Evolutionary conservation across 352 stramenopile species (phyloP).

Genomic region (Phytopythium delawarense): DNA sequence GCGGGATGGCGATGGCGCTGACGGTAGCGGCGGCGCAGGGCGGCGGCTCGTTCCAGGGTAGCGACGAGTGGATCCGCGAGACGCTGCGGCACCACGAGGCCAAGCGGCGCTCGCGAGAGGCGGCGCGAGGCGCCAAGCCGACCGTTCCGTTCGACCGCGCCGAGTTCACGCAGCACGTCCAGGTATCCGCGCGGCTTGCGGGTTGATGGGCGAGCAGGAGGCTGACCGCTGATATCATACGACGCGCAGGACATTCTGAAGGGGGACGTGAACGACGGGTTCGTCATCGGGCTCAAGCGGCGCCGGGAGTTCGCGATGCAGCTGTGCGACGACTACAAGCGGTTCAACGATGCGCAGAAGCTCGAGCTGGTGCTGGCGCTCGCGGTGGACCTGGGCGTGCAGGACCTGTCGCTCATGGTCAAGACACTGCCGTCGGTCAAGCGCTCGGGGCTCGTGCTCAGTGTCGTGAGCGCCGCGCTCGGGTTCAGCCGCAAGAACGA

Average conservation of each 20-base stretch:
- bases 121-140: constrained; percentile 23
- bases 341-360: constrained; percentile 74
- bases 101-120: constrained; percentile 29
- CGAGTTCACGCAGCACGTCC: constrained; percentile 53
- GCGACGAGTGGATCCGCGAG: constrained; percentile 48
- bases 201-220: not conserved
- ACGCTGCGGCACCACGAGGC: constrained; percentile 32
- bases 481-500: constrained; percentile 82
- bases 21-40: not conserved
- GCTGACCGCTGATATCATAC: not conserved
- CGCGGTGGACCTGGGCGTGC: constrained; percentile 70
- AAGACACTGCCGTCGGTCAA: constrained; percentile 75
- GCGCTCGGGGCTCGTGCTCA: constrained; percentile 75
- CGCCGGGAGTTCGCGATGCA: constrained; percentile 72
- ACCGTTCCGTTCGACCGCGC: constrained; percentile 55
- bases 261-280: constrained; percentile 67
- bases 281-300: constrained; percentile 80
- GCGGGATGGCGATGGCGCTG: constrained; percentile 5
- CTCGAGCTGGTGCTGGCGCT: constrained; percentile 76
- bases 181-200: constrained; percentile 16
- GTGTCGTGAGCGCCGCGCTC: constrained; percentile 67
- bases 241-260: constrained; percentile 46
- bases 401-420: constrained; percentile 79
- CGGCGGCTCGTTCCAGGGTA: constrained; percentile 31
- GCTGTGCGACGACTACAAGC: constrained; percentile 71